A percentile compares a stretch with the other conserved stretches of the same genome.
Conservation (phyloP, 176 grass and related monocot species). For the Stipa capillata region DNA sequence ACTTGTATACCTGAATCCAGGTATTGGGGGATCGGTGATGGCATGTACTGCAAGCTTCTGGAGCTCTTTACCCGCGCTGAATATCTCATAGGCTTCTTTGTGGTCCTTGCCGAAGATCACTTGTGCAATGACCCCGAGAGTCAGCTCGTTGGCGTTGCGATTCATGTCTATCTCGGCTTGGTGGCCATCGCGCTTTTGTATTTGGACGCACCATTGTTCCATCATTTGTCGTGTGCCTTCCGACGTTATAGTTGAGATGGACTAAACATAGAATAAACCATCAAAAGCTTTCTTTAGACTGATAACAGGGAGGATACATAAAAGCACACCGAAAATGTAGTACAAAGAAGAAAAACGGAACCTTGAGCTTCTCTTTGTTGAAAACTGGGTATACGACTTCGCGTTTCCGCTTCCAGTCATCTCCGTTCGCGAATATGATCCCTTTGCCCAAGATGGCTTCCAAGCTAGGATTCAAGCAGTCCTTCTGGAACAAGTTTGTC, state of each 20-base stretch:
- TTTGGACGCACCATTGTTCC: neutral
- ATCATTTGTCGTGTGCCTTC: slow-evolving; percentile 11
- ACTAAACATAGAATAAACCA: too few relatives aligned
- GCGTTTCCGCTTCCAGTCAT: slow-evolving; percentile 43
- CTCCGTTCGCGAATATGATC: slow-evolving; percentile 10
- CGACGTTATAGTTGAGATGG: too few relatives aligned
- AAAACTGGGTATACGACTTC: slow-evolving; percentile 45
- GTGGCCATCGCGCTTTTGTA: neutral
- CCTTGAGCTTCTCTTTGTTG: slow-evolving; percentile 53
- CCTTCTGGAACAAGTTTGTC: slow-evolving; percentile 35
- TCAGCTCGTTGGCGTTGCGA: slow-evolving; percentile 29
- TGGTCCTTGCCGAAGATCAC: slow-evolving; percentile 29
- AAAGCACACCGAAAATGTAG: too few relatives aligned
- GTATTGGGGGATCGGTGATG: neutral
- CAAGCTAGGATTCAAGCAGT: slow-evolving; percentile 12
- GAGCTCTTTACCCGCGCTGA: slow-evolving; percentile 6
- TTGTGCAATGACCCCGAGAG: slow-evolving; percentile 22
- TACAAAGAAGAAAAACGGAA: too few relatives aligned
- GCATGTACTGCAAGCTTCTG: neutral
- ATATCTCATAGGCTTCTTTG: slow-evolving; percentile 3
- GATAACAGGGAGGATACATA: too few relatives aligned
- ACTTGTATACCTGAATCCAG: neutral
- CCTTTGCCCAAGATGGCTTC: slow-evolving; percentile 32
- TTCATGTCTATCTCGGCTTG: slow-evolving; percentile 26
- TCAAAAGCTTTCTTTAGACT: too few relatives aligned